Evolutionary conservation across 169 alveolate species (phyloP), one percentile per base, ranked within the genome.

Genomic region (Plasmodium vinckei): DNA sequence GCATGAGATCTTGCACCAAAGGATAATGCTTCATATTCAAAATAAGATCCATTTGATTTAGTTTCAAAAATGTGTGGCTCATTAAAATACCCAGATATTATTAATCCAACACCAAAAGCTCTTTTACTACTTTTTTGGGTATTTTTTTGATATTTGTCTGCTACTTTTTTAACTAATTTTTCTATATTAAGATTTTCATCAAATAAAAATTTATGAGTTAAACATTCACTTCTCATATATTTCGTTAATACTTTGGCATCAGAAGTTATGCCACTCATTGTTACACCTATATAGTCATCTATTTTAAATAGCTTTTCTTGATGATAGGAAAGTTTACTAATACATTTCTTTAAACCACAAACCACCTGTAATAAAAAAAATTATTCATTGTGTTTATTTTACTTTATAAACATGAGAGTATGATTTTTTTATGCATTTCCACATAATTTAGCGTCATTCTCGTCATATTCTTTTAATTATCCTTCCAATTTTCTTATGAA

Each of bases 31-130:
- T 95, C 77, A 94, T 96, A 98, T 92, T 98, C 99, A 93, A 95
- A 96, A 92, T 95, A 98, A 73, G 97, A 97, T 25, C 99, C 99
- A 51, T 97, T 94, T 60, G 99, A 99, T 87, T 97, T 96, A 13
- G 99, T 98, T 92, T 98, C 99, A 87, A 92, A 98, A 49, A 98
- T 94, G 68, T 95, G 98, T 23, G 99, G 97, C 54, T 93, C 95
- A 79, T 93, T 98, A 93, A 96, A 98, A 91, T 92, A 93, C 13
- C 99, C 99, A 27, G 98, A 99, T 59, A 97, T 94, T 64, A 98
- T 96, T 51, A 98, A 93, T 60, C 99, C 99, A 65, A 98, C 99
- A 46, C 99, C 99, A 94, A 97, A 98, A 5, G 99, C 99, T 75
- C 99, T 94, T 92, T 97, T 98, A n/a, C 98, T 96, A 71, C 97